A percentile compares a stretch with the other conserved stretches of the same genome.
phyloP scores from a whole-genome alignment of 306 rosid genomes.

The Malus sylvestris region DNA sequence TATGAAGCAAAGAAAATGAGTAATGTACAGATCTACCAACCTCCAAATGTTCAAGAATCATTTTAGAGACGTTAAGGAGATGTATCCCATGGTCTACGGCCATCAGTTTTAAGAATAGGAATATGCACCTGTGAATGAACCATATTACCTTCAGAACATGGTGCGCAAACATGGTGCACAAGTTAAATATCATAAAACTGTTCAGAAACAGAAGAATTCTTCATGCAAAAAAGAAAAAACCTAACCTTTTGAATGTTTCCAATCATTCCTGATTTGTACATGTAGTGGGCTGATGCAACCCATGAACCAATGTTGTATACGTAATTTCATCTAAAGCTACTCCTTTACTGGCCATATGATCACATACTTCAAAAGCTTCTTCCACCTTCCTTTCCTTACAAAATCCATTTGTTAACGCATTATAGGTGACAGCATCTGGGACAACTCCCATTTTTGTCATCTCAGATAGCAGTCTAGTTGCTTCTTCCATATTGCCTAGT shows the following conservation, averaged over 20 bases:
- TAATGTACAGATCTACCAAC: neutral
- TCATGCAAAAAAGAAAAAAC: neutral
- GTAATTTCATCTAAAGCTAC: neutral
- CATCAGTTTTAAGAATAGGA: neutral
- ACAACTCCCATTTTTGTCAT: neutral
- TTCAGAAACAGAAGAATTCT: neutral
- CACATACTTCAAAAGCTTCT: neutral
- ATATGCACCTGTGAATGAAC: neutral
- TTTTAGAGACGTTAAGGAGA: neutral
- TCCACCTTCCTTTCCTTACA: neutral
- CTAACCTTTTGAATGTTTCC: neutral
- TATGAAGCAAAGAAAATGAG: neutral
- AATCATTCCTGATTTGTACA: neutral
- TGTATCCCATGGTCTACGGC: neutral
- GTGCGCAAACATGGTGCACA: neutral
- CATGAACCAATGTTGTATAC: neutral
- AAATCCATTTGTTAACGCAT: neutral
- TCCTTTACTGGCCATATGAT: neutral
- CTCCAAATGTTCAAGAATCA: neutral
- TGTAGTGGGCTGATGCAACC: neutral
- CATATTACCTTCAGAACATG: neutral
- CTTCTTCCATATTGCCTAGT: slow-evolving; percentile 58
- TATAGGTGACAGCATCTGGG: neutral
- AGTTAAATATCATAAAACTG: neutral
- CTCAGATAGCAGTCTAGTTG: slow-evolving; percentile 15